Base-by-base conservation (phyloP, 2,329 filamentous ascomycete genomes). In the Cadophora gregata region DNA sequence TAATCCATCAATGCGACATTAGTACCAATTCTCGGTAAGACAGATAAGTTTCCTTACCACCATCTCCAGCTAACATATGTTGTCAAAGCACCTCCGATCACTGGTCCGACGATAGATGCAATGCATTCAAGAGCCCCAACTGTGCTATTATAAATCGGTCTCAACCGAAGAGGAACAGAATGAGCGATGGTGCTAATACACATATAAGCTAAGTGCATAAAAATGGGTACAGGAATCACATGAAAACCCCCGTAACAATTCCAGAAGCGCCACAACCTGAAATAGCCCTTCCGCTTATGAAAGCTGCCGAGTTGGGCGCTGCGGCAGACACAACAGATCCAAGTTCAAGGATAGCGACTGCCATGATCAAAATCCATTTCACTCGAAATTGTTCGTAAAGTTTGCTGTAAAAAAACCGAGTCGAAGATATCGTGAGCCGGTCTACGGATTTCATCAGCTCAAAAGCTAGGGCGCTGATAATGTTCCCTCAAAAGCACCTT, bases 101-200 rank as follows among this genome's bases (percentile, higher is more conserved):
- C 14, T 5, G 19, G 6, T 5, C 14, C 38, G 6, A 45, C 38
- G 33, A 2, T 3, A 9, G 8, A 9, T 14, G 33, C 9, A 25
- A 24, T 29, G 21, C 2, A 14, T 29, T 25, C 4, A 45, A 33
- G 29, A 67, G 71, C 69, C 50, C 76, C 59, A 69, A 73, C 58
- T 70, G 64, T 63, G 75, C 78, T 9, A 71, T 76, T 38, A 19
- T 33, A 75, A 70, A 63, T 64, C 50, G 72, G 72, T 12, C 70
- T 31, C 27, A 69, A 42, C 2, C 56, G 29, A 21, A 72, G 47
- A 0, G 72, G 70, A 0, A 72, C 67, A 6, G 65, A 36, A 60
- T 76, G 79, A 0, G 75, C 78, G 62, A 82, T 79, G 31, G 83
- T 80, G 2, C n/a, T n/a, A n/a, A n/a, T n/a, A n/a, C n/a, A n/a